Evolutionary conservation across 192 early-diverging fungal genomes (phyloP), one percentile per base, ranked within the genome.

Genomic region (Coemansia sp.): DNA sequence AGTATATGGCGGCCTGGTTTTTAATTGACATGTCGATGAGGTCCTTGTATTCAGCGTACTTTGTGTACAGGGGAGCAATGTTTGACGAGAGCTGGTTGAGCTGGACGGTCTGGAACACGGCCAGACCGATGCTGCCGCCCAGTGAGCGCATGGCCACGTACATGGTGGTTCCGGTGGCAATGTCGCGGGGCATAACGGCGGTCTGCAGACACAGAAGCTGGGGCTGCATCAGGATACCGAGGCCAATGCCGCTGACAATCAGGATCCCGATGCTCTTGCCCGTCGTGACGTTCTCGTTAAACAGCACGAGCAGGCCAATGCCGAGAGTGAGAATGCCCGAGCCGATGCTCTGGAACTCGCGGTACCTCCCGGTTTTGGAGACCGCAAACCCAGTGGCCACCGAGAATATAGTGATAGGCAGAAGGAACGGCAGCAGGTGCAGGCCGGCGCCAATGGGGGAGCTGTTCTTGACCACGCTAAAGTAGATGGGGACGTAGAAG

Each of bases 151-250:
- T 81, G 38, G 88, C 90, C 9, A 82, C 77, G 7, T 79, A 73
- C 43, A 87, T 60, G 7, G 87, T 75, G 6, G 89, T 91, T 35
- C 81, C 88, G 23, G 85, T 55, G n/a, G 89, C 89, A 48, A 91
- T 85, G 29, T 89, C 77, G 24, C 61, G 58, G 2, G 68, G 51
- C 22, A 55, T 56, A 30, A 89, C 89, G 27, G 82, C 66, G 0
- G 85, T 80, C 64, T 94, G 92, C 23, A 85, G 68, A 24, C 78
- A 85, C 21, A 92, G 71, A 32, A 90, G 61, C 31, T 83, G 64
- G 0, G 85, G 84, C 71, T 92, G 92, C 56, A 93, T 70, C 28
- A 83, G 65, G 21, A 82, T 61, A 22, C 95, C 93, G n/a, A 86
- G 56, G 10, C 95, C 95, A 14, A 83, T 21, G 24, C 92, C 92